Evolutionary conservation across 345 rosid genomes (phyloP).

Genomic region (sweet orange (Citrus sinensis)): DNA sequence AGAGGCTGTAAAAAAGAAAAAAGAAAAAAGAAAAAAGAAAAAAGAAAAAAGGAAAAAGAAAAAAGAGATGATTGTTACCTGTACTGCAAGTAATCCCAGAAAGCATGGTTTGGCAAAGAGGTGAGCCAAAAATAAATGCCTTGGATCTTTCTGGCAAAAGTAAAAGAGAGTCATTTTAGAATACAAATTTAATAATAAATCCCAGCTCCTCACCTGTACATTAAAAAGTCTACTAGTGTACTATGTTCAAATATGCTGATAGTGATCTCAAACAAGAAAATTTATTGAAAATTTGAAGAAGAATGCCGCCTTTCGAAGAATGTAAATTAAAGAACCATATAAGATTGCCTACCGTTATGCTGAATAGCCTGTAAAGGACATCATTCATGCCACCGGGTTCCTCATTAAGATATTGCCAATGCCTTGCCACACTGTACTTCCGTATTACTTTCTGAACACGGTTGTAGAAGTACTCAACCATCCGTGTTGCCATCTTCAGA

Average conservation of each 20-base stretch:
- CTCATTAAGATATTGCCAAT: constrained; percentile 46
- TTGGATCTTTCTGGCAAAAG: constrained; percentile 38
- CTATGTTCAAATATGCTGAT: too few species aligned
- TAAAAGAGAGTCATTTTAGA: not conserved
- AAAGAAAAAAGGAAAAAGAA: not conserved
- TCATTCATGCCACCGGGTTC: constrained; percentile 69
- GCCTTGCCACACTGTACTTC: constrained; percentile 34
- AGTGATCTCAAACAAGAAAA: too few species aligned
- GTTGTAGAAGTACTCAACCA: constrained; percentile 48
- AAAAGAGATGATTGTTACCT: constrained; percentile 26
- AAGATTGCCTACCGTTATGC: constrained; percentile 30
- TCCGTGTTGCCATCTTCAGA: constrained; percentile 40
- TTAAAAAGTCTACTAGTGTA: too few species aligned
- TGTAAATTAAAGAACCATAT: too few species aligned
- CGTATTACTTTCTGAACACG: constrained; percentile 45
- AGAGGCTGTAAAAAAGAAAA: not conserved
- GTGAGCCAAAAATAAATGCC: constrained; percentile 48
- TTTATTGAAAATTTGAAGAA: too few species aligned
- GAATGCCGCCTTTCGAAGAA: too few species aligned
- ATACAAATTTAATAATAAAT: not conserved
- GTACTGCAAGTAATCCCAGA: constrained; percentile 48
- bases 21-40: not conserved
- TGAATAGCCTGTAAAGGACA: constrained; percentile 40
- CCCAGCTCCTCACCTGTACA: not conserved
- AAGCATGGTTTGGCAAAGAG: constrained; percentile 62